A percentile compares a stretch with the other conserved stretches of the same genome.
phyloP scores from a whole-genome alignment of 768 basidiomycete species.

The Solioccasus polychromus region DNA sequence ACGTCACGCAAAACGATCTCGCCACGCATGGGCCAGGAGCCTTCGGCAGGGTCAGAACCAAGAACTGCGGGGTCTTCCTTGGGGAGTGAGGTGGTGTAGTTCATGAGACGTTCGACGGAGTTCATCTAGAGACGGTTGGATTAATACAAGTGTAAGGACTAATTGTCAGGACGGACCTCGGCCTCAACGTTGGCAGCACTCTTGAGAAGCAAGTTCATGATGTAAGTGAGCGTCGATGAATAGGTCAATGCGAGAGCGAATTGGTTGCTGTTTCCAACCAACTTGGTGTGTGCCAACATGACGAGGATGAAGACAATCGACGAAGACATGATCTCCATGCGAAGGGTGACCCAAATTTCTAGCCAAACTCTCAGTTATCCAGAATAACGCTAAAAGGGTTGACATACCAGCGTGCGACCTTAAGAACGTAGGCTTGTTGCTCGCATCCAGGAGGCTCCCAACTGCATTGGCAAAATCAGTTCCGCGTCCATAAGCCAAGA shows the following conservation, averaged over 20 bases:
- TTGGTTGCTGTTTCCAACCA: conserved; percentile 22
- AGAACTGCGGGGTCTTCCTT: conserved; percentile 21
- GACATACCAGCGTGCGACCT: conserved; percentile 25
- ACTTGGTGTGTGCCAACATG: conserved; percentile 26
- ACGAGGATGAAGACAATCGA: conserved; percentile 22
- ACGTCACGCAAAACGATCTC: conserved; percentile 64
- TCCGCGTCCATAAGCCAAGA: conserved; percentile 44
- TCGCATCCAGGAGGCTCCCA: conserved; percentile 20
- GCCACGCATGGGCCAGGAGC: conserved; percentile 38
- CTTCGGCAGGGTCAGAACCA: conserved; percentile 21
- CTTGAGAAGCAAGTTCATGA: conserved; percentile 28
- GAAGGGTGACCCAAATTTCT: conserved; percentile 33
- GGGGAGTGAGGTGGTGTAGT: conserved; percentile 23
- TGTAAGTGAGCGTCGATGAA: conserved; percentile 23
- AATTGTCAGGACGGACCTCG: conserved; percentile 13
- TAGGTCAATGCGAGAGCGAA: conserved; percentile 30
- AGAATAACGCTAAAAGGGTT: background rate
- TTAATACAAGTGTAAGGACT: background rate
- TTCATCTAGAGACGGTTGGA: conserved; percentile 19
- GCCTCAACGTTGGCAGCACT: conserved; percentile 27
- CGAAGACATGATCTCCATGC: conserved; percentile 30
- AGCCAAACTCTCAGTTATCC: background rate
- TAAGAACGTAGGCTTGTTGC: conserved; percentile 29
- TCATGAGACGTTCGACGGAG: conserved; percentile 28
- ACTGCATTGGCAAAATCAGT: conserved; percentile 24